Conservation (phyloP, 2,329 filamentous ascomycete species). For the Diaporthe nobilis region DNA sequence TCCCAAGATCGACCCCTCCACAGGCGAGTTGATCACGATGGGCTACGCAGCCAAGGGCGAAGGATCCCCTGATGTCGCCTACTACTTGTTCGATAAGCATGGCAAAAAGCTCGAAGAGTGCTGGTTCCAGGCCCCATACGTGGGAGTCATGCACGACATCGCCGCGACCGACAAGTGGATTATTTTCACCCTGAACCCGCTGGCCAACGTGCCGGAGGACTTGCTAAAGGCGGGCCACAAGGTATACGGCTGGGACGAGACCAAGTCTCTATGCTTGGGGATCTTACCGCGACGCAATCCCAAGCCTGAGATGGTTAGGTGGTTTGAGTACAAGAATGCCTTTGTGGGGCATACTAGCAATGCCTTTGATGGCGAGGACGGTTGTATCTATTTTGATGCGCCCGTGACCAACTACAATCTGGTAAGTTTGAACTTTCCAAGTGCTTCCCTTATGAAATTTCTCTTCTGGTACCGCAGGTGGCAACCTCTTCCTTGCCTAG, state of each 20-base stretch:
- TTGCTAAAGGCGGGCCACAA: conserved; percentile 10
- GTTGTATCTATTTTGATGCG: conserved; percentile 19
- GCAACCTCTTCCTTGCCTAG: neutral
- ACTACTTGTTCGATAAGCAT: conserved; percentile 18
- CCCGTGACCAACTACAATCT: conserved; percentile 20
- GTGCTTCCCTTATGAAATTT: neutral
- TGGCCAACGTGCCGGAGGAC: conserved; percentile 5
- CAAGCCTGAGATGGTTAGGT: conserved; percentile 11
- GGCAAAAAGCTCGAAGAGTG: conserved; percentile 31
- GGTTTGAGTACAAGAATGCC: conserved; percentile 24
- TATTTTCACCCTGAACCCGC: conserved; percentile 11
- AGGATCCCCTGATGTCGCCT: conserved; percentile 56
- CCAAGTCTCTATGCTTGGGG: conserved; percentile 8
- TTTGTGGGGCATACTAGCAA: conserved; percentile 27
- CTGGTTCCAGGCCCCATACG: conserved; percentile 25
- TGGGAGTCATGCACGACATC: conserved; percentile 31
- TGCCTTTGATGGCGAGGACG: conserved; percentile 23
- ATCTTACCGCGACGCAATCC: conserved; percentile 22
- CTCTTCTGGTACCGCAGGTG: neutral
- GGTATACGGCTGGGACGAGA: conserved; percentile 20
- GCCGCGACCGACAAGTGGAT: conserved; percentile 25
- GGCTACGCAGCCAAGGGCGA: conserved; percentile 63
- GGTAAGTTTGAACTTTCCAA: neutral
- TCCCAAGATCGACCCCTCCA: conserved; percentile 65
- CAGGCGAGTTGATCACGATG: conserved; percentile 66